Base-by-base conservation (phyloP, 1,139 yeast genomes). In the Casaregolazyma suthepensis region DNA sequence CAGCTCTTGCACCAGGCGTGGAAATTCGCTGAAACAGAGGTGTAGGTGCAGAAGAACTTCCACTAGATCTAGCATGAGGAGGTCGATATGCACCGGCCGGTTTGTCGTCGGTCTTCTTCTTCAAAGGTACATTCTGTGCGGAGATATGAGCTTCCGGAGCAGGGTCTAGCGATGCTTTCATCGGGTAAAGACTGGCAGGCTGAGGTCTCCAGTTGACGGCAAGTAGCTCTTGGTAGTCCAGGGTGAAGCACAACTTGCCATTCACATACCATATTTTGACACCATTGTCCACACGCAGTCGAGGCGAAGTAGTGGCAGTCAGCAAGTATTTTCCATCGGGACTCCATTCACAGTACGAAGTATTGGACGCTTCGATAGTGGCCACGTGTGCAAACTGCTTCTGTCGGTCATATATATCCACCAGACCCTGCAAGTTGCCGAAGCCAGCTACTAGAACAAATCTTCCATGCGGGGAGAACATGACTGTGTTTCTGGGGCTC, bases 241-340 rank as follows among this genome's bases (percentile, higher is more conserved):
- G 83, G 64, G 79, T 79, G 71, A 79, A 94, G 53, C 89, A 78
- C 61, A 93, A 78, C 63, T 83, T 81, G 47, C 99, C 99, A 58
- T 83, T 77, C 57, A 85, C 90, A 69, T 93, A 96, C 97, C 98
- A 93, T 63, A 94, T 77, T 71, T 89, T 88, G 62, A 86, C 83
- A 54, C 98, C 94, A 69, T 94, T 94, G 70, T 94, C 99, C 51
- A 94, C 99, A 67, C 99, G 83, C 65, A 94, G 80, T 65, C 99
- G 80, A 58, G 99, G 99, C 20, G 97, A 83, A 0, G 99, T 93
- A 6, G 99, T 94, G 22, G 99, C 99, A 18, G 98, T 91, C 69
- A 94, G 75, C 56, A 94, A 83, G 66, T 79, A 89, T 66, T 95
- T 82, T 43, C 99, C 98, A 72, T 94, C 96, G n/a, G 99, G 99